Conservation (phyloP, 495 filamentous ascomycete species). For the Annulohypoxylon maeteangense region DNA sequence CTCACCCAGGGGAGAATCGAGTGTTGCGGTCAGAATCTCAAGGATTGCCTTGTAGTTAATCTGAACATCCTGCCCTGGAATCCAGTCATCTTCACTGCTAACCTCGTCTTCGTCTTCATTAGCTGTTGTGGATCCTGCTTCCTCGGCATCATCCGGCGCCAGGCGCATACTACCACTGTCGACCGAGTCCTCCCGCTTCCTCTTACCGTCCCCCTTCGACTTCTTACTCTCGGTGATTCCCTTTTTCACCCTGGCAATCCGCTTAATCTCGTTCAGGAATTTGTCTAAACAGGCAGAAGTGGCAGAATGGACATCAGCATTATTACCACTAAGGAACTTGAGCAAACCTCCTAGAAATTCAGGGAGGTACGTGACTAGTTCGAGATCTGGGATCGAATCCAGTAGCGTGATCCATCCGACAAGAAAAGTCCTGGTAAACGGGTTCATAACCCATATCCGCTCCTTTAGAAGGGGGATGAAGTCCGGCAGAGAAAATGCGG, state of each 20-base stretch:
- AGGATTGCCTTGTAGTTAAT: constrained; percentile 93
- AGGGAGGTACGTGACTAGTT: constrained; percentile 91
- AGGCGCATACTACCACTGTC: constrained; percentile 66
- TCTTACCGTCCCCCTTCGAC: constrained; percentile 71
- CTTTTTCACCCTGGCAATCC: constrained; percentile 90
- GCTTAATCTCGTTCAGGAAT: constrained; percentile 93
- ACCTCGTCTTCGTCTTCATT: constrained; percentile 66
- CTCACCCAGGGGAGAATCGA: constrained; percentile 83
- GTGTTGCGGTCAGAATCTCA: constrained; percentile 89
- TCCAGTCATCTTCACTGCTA: constrained; percentile 88
- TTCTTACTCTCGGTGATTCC: constrained; percentile 89
- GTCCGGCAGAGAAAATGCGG: constrained; percentile 88
- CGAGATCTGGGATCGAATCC: constrained; percentile 96
- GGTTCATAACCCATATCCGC: constrained; percentile 90
- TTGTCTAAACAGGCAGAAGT: constrained; percentile 91
- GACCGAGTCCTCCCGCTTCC: constrained; percentile 71
- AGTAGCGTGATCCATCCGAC: constrained; percentile 96
- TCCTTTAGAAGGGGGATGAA: constrained; percentile 96
- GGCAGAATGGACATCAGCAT: constrained; percentile 90
- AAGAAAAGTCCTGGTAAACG: constrained; percentile 93
- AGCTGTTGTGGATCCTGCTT: constrained; percentile 67
- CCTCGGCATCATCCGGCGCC: constrained; percentile 56
- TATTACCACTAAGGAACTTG: constrained; percentile 90
- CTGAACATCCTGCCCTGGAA: constrained; percentile 96
- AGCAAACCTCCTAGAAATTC: constrained; percentile 92